These are phyloP conservation scores for Mucor ambiguus DNA, from an alignment of 371 early-diverging fungal genomes.

Conservation along the genomic window DNA sequence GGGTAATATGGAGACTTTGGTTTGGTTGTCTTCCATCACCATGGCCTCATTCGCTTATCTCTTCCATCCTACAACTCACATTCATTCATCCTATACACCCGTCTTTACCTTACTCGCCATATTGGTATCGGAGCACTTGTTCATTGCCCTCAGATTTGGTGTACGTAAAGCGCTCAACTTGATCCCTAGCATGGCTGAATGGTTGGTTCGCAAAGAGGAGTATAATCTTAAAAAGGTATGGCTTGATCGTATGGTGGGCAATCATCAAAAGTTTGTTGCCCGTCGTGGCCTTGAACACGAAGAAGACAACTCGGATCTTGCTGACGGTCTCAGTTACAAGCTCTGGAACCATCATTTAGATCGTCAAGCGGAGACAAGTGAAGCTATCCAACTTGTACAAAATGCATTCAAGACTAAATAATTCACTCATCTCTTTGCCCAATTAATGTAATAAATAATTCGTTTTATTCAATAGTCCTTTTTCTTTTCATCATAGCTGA, in stretches of 20 bases:
- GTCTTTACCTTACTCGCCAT: slow-evolving; percentile 44
- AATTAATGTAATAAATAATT: not conserved
- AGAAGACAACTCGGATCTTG: slow-evolving; percentile 16
- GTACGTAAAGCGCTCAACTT: slow-evolving; percentile 33
- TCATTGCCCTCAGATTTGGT: slow-evolving; percentile 29
- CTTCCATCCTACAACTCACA: slow-evolving; percentile 57
- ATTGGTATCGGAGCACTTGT: slow-evolving; percentile 50
- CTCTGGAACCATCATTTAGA: slow-evolving; percentile 25
- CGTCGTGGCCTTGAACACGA: slow-evolving; percentile 1
- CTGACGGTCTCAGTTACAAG: slow-evolving; percentile 12
- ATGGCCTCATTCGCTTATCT: slow-evolving; percentile 77
- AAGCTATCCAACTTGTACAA: slow-evolving; percentile 23
- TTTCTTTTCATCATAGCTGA: slow-evolving; percentile 89
- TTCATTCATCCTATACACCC: slow-evolving; percentile 48
- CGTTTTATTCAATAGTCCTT: slow-evolving; percentile 45
- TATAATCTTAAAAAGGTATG: slow-evolving; percentile 45
- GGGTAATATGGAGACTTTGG: slow-evolving; percentile 59
- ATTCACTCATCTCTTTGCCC: not conserved
- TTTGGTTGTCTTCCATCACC: slow-evolving; percentile 78
- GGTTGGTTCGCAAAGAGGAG: slow-evolving; percentile 40
- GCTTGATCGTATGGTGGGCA: slow-evolving; percentile 33
- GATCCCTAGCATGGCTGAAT: slow-evolving; percentile 45
- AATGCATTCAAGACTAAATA: slow-evolving; percentile 25
- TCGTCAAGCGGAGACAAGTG: slow-evolving; percentile 1
- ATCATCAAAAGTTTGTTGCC: slow-evolving; percentile 15